Conservation (phyloP, 371 early-diverging fungal genomes). For the Actinomortierella wolfii region DNA sequence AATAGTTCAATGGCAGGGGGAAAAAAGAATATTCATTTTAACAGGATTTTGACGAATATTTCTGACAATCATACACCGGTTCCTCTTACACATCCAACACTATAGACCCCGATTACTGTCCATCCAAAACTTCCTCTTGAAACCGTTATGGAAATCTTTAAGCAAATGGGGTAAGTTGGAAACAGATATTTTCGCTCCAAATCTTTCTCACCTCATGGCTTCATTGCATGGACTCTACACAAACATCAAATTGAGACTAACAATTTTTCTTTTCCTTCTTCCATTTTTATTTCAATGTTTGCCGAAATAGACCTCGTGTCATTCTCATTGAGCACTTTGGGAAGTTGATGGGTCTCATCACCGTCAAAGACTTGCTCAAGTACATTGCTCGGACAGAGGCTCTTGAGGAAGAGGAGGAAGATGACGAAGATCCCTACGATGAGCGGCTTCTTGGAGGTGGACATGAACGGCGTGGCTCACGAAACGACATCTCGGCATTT, state of each 20-base stretch:
- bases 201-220: neutral
- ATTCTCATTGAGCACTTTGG: conserved; percentile 75
- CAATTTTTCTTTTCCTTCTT: conserved; percentile 1
- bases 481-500: neutral
- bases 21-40: no score
- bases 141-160: conserved; percentile 89
- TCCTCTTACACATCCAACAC: no score
- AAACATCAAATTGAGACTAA: no score
- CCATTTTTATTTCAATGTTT: conserved; percentile 7
- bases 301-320: conserved; percentile 64
- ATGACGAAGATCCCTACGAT: conserved; percentile 22
- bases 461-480: conserved; percentile 1
- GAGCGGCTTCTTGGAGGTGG: conserved; percentile 25
- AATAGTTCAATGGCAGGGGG: no score
- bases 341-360: conserved; percentile 72
- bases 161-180: conserved; percentile 75
- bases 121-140: conserved; percentile 83
- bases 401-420: conserved; percentile 38
- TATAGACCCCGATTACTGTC: conserved; percentile 86
- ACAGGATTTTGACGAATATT: conserved; percentile 1
- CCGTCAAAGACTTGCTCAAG: conserved; percentile 79
- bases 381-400: conserved; percentile 64
- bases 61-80: no score
- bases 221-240: neutral
- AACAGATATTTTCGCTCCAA: no score